These are phyloP conservation scores for Suhomyces yuchorum DNA, from an alignment of 1,139 yeast species.

Conservation along the genomic window DNA sequence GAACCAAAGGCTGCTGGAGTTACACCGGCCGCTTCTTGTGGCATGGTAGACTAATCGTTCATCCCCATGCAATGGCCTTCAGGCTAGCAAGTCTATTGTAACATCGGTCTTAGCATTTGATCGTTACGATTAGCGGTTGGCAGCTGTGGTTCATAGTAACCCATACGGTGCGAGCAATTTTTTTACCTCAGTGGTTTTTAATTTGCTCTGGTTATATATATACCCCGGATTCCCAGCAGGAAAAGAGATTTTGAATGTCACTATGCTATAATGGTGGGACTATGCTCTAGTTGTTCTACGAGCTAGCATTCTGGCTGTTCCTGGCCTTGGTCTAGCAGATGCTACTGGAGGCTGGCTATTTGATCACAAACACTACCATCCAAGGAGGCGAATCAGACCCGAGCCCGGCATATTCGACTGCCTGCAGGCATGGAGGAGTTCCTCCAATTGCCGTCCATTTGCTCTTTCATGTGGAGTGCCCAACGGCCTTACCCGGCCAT, in stretches of 20 bases:
- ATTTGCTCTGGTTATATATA: constrained; percentile 12
- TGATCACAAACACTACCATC: background rate
- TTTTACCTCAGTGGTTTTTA: constrained; percentile 15
- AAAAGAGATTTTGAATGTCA: background rate
- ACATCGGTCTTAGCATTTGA: too few species aligned
- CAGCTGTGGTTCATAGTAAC: constrained; percentile 4
- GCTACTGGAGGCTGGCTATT: too few species aligned
- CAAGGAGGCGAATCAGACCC: background rate
- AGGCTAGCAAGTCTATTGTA: too few species aligned
- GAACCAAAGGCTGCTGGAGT: too few species aligned
- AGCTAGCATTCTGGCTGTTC: too few species aligned
- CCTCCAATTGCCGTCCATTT: background rate
- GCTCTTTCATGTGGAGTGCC: background rate
- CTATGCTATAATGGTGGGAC: background rate
- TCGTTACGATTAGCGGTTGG: too few species aligned
- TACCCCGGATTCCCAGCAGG: constrained; percentile 3
- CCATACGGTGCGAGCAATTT: constrained; percentile 14
- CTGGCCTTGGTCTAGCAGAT: too few species aligned
- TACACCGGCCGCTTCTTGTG: too few species aligned
- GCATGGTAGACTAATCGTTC: too few species aligned
- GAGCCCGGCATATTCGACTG: background rate
- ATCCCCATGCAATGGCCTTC: too few species aligned
- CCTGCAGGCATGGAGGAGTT: background rate
- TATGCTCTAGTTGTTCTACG: too few species aligned
- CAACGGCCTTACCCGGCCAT: constrained; percentile 8